Percentiles rank a stretch among this genome's conserved stretches.
These are phyloP conservation scores for Oryza meyeriana DNA, from an alignment of 176 grass and related monocot species.

Conservation along the genomic window DNA sequence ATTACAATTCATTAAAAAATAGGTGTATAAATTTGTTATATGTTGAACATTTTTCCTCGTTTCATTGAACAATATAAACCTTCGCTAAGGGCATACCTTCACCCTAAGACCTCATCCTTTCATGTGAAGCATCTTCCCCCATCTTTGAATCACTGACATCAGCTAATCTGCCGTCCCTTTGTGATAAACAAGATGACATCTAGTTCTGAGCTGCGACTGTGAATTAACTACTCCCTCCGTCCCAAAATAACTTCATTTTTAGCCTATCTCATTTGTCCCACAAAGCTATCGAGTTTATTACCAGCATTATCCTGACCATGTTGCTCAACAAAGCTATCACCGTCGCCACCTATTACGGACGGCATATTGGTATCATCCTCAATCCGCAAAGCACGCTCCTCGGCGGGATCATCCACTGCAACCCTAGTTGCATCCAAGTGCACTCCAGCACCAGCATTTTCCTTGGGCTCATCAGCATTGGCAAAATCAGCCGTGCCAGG, in stretches of 20 bases:
- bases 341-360: background rate
- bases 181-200: constrained; percentile 15
- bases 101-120: constrained; percentile 48
- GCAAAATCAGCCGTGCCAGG: background rate
- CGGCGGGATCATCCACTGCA: background rate
- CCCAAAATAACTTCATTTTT: no score
- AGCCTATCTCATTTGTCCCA: no score
- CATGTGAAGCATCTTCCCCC: constrained; percentile 39
- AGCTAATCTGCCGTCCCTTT: constrained; percentile 28
- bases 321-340: background rate
- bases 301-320: constrained; percentile 19
- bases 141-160: constrained; percentile 39
- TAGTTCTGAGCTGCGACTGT: constrained; percentile 21
- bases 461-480: constrained; percentile 5
- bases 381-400: background rate
- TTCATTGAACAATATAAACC: constrained; percentile 8
- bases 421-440: background rate
- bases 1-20: background rate
- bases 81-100: constrained; percentile 46
- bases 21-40: background rate
- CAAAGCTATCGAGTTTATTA: background rate
- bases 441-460: background rate
- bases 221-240: constrained; percentile 31
- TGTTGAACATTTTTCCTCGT: background rate
- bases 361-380: background rate